Conservation (phyloP, 306 rosid species). For the Cyclanthera cordifolia region DNA sequence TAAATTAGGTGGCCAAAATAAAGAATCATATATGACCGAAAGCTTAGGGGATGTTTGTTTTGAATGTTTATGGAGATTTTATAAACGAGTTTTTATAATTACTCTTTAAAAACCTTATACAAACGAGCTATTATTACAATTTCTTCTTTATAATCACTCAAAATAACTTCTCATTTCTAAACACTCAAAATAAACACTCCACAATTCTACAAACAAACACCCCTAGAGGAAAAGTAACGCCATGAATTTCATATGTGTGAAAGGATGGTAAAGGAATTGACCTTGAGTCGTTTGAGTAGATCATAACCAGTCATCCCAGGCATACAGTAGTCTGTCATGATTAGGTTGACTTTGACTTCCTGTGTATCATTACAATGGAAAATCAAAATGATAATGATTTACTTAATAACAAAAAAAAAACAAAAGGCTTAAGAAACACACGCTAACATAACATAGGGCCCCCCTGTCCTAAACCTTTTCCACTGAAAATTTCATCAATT, state of each 20-base stretch:
- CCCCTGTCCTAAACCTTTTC: too few relatives aligned
- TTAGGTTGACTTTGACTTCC: conserved; percentile 82
- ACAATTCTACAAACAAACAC: too few relatives aligned
- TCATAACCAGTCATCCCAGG: conserved; percentile 99
- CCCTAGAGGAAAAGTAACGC: not conserved
- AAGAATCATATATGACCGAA: not conserved
- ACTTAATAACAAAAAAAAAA: not conserved
- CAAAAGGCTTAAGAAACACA: not conserved
- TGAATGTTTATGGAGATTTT: too few relatives aligned
- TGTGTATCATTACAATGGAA: conserved; percentile 23
- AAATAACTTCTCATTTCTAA: too few relatives aligned
- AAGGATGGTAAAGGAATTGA: too few relatives aligned
- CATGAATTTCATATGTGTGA: conserved; percentile 1
- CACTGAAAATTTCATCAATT: not conserved
- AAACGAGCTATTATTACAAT: too few relatives aligned
- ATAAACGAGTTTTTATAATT: too few relatives aligned
- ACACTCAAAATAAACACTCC: too few relatives aligned
- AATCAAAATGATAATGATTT: conserved; percentile 3
- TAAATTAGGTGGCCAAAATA: not conserved
- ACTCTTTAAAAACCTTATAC: too few relatives aligned
- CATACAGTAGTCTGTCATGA: conserved; percentile 99
- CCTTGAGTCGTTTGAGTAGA: conserved; percentile 88
- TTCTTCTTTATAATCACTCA: too few relatives aligned
- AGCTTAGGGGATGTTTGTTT: too few relatives aligned
- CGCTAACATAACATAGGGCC: not conserved